Conservation (phyloP, 768 basidiomycete genomes). For the Lyophyllum semitale region DNA sequence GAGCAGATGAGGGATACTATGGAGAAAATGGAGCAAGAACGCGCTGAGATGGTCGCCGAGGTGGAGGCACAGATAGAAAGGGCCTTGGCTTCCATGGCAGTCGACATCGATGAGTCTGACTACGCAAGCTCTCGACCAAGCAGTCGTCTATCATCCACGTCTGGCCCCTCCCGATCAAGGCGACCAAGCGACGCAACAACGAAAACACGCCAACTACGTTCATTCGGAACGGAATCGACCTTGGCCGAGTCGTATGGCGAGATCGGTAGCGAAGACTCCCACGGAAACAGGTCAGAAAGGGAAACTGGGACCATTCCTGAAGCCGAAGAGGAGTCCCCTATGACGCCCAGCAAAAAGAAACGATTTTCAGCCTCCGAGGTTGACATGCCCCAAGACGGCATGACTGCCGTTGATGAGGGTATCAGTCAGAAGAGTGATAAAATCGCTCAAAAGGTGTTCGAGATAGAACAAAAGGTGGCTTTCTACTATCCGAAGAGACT, state of each 20-base stretch:
- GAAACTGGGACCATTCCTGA: conserved; percentile 59
- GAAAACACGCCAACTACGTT: conserved; percentile 58
- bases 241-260: conserved; percentile 68
- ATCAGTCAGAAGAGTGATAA: conserved; percentile 84
- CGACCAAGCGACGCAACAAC: conserved; percentile 58
- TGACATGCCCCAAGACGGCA: conserved; percentile 71
- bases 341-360: conserved; percentile 60
- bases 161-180: conserved; percentile 54
- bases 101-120: conserved; percentile 78
- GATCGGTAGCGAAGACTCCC: conserved; percentile 34
- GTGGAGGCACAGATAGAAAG: conserved; percentile 91
- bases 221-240: conserved; percentile 79
- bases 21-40: conserved; percentile 87
- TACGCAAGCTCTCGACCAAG: conserved; percentile 69
- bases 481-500: background rate
- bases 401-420: conserved; percentile 85
- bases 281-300: conserved; percentile 39
- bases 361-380: conserved; percentile 75
- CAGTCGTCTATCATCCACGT: conserved; percentile 65
- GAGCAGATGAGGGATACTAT: conserved; percentile 82
- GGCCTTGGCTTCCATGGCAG: conserved; percentile 82
- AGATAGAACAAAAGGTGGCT: conserved; percentile 88
- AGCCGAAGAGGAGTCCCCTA: conserved; percentile 47
- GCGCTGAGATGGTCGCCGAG: conserved; percentile 89
- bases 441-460: conserved; percentile 84